Percentiles rank a stretch among this genome's conserved stretches.
Conservation (phyloP, 208 protist species). For the Leishmania guyanensis region DNA sequence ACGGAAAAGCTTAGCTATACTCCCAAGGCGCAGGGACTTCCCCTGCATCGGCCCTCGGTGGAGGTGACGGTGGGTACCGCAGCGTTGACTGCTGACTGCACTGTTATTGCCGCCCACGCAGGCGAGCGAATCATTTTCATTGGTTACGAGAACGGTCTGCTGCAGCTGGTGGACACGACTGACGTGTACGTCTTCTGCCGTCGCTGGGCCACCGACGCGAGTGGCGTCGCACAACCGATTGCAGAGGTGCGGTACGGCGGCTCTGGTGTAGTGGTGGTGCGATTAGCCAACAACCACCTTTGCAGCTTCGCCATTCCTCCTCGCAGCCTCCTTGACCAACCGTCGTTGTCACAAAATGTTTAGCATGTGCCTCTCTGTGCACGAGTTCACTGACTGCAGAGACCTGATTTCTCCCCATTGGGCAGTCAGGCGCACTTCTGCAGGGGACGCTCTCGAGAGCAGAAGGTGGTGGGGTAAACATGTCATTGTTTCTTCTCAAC, state of each 20-base stretch:
- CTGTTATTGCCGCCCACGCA: constrained; percentile 21
- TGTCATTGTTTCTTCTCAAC: neutral
- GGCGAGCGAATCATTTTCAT: constrained; percentile 27
- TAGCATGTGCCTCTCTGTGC: neutral
- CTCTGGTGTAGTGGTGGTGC: constrained; percentile 23
- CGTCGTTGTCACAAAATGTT: neutral
- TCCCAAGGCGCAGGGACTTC: neutral
- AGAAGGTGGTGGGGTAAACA: neutral
- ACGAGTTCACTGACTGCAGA: neutral
- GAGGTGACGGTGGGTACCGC: neutral
- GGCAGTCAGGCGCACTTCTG: neutral
- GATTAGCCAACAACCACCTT: constrained; percentile 3
- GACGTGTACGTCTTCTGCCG: constrained; percentile 65
- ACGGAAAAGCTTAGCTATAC: constrained; percentile 11
- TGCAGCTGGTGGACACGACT: constrained; percentile 82
- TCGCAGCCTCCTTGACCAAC: constrained; percentile 33
- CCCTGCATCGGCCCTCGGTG: neutral
- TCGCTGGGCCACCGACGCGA: constrained; percentile 27
- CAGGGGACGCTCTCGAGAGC: neutral
- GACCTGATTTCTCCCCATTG: neutral
- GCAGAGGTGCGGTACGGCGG: constrained; percentile 17
- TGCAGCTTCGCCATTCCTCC: constrained; percentile 22
- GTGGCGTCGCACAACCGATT: constrained; percentile 11
- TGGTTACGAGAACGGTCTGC: constrained; percentile 67
- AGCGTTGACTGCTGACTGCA: constrained; percentile 10